Base-by-base conservation (phyloP, 2,329 filamentous ascomycete genomes). In the Aureobasidium sp. region DNA sequence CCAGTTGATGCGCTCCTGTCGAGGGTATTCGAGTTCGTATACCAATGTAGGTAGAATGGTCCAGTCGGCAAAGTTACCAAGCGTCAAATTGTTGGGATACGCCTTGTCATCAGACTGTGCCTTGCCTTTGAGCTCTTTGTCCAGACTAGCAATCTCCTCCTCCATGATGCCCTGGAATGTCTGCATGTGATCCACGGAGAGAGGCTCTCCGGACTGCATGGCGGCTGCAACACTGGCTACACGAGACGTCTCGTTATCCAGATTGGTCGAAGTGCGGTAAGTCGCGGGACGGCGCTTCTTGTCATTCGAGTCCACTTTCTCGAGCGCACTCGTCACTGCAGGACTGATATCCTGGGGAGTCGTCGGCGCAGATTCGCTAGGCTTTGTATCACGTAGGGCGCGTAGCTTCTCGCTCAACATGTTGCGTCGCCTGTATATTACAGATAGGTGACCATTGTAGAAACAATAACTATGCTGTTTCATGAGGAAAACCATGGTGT, bases 381-480 rank as follows among this genome's bases (percentile, higher is more conserved):
- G 84, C 31, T 83, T 78, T 36, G 88, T 80, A 4, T 79, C 77
- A 36, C 31, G 76, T 77, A 2, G 82, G 95, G 73, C 97, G 98
- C 65, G 91, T 87, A 71, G 96, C 92, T 6, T 88, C 87, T 15
- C 94, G 91, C 75, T 91, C 77, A 97, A 89, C 0, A 94, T 97
- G 77, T 96, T 93, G 71, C 75, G 75, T 20, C 83, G 78, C 66
- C 86, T 84, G 72, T 89, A 88, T 87, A 93, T 59, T 91, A 79
- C 78, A 4, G 92, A 93, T 20, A 99, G 85, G 78, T 99, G 96
- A 15, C 96, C 96, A 73, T 98, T 98, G 83, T 99, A 99, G 79
- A 98, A 99, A 29, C 94, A 93, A 75, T 97, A 99, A 8, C 95
- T 98, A 78, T 99, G 96, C 90, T 98, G 96, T 84, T 99, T 99